Conservation (phyloP, 208 protist genomes). For the Trichomonas tenax region DNA sequence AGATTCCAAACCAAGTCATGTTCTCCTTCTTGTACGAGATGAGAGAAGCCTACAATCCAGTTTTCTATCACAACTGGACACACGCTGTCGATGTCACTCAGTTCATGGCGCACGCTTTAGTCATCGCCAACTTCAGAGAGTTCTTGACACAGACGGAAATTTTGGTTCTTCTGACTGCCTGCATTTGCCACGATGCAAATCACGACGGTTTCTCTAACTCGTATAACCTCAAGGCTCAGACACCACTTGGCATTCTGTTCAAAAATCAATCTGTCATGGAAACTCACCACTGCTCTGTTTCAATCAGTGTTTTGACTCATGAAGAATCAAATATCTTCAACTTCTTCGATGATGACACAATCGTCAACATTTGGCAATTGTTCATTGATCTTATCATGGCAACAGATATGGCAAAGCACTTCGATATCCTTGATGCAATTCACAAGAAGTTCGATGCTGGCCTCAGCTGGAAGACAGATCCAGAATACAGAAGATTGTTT, state of each 20-base stretch:
- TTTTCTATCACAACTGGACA: conserved; percentile 54
- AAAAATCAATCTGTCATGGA: conserved; percentile 51
- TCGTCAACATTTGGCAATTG: conserved; percentile 28
- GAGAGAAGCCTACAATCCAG: conserved; percentile 24
- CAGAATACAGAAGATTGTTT: neutral
- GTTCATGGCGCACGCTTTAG: conserved; percentile 38
- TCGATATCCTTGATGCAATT: conserved; percentile 25
- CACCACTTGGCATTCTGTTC: conserved; percentile 58
- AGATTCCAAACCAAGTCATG: neutral
- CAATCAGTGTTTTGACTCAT: conserved; percentile 28
- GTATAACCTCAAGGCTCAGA: conserved; percentile 67
- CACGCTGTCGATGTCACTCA: conserved; percentile 53
- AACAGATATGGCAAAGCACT: conserved; percentile 47
- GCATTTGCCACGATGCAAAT: conserved; percentile 80
- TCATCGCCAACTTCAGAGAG: conserved; percentile 44
- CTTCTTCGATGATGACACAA: conserved; percentile 24
- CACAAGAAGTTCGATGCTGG: neutral
- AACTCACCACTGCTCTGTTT: conserved; percentile 43
- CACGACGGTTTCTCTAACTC: conserved; percentile 84
- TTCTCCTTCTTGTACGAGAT: neutral
- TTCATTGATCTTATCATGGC: conserved; percentile 42
- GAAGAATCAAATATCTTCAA: conserved; percentile 31
- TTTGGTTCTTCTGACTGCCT: conserved; percentile 64
- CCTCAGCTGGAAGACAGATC: neutral
- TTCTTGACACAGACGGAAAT: conserved; percentile 51